Conservation (phyloP, 331 rosid genomes). For the Acacia pycnantha region DNA sequence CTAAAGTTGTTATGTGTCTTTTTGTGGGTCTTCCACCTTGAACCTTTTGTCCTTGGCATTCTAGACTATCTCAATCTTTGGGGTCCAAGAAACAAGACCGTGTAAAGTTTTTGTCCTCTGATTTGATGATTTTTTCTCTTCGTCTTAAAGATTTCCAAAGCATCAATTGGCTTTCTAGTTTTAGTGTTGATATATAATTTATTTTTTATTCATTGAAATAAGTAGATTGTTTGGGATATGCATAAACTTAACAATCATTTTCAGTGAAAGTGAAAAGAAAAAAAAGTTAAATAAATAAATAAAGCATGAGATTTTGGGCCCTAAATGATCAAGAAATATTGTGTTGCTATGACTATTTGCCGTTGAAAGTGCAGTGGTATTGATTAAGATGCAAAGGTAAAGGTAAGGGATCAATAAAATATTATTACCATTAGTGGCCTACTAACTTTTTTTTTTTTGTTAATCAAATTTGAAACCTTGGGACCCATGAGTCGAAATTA, state of each 20-base stretch:
- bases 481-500: slow-evolving; percentile 28
- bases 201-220: not conserved
- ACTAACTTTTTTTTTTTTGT: slow-evolving; percentile 15
- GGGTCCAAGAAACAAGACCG: not conserved
- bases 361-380: slow-evolving; percentile 52
- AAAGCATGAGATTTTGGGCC: slow-evolving; percentile 27
- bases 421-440: slow-evolving; percentile 22
- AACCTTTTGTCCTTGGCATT: slow-evolving; percentile 32
- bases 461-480: slow-evolving; percentile 32
- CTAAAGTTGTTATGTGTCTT: slow-evolving; percentile 26
- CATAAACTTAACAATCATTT: not conserved
- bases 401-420: slow-evolving; percentile 32
- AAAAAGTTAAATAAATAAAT: not conserved
- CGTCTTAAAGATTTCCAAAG: slow-evolving; percentile 16
- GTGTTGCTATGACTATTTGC: slow-evolving; percentile 44
- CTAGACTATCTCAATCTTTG: slow-evolving; percentile 16
- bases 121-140: not conserved
- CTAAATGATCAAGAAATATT: slow-evolving; percentile 23
- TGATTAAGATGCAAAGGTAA: slow-evolving; percentile 60
- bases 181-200: not conserved
- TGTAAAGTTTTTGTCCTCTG: not conserved
- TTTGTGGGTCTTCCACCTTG: slow-evolving; percentile 27
- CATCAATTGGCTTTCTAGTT: not conserved
- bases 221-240: not conserved
- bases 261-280: not conserved